Percentiles rank a stretch among this genome's conserved stretches.
Conservation (phyloP, 2,329 filamentous ascomycete genomes). For the Aspergillus carbonarius region DNA sequence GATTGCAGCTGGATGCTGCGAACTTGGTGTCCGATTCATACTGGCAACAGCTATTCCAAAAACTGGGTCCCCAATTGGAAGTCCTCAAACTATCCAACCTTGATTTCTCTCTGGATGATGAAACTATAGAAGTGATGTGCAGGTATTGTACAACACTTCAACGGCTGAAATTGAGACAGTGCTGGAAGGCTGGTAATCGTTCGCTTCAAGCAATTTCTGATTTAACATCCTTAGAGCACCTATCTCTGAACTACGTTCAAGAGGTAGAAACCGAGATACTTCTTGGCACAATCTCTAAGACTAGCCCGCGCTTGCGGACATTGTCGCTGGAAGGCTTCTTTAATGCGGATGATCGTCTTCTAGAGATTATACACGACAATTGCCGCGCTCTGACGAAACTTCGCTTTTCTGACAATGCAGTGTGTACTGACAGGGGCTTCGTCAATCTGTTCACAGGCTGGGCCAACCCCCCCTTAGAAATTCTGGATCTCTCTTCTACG, state of each 20-base stretch:
- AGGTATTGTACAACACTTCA: conserved; percentile 65
- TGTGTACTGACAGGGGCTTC: conserved; percentile 73
- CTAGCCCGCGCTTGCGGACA: conserved; percentile 70
- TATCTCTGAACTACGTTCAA: conserved; percentile 68
- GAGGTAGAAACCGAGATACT: conserved; percentile 59
- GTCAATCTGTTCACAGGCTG: conserved; percentile 71
- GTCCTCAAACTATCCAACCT: conserved; percentile 78
- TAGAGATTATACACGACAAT: conserved; percentile 67
- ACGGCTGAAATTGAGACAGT: conserved; percentile 78
- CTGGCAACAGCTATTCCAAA: conserved; percentile 69
- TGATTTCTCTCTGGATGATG: conserved; percentile 76
- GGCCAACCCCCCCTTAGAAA: conserved; percentile 68
- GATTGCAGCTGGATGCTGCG: conserved; percentile 76
- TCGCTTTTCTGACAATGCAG: conserved; percentile 74
- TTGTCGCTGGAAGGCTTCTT: conserved; percentile 72
- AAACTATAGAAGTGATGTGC: conserved; percentile 62
- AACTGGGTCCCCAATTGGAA: conserved; percentile 65
- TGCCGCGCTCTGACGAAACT: conserved; percentile 72
- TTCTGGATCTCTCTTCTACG: conserved; percentile 73
- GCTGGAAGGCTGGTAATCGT: conserved; percentile 67
- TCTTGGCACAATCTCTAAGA: conserved; percentile 57
- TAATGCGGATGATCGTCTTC: conserved; percentile 65
- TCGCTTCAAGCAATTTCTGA: conserved; percentile 65
- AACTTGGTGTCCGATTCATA: conserved; percentile 76
- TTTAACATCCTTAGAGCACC: conserved; percentile 66